Conservation (phyloP, 208 protist genomes). For the Trypanosomatidae sp. region DNA sequence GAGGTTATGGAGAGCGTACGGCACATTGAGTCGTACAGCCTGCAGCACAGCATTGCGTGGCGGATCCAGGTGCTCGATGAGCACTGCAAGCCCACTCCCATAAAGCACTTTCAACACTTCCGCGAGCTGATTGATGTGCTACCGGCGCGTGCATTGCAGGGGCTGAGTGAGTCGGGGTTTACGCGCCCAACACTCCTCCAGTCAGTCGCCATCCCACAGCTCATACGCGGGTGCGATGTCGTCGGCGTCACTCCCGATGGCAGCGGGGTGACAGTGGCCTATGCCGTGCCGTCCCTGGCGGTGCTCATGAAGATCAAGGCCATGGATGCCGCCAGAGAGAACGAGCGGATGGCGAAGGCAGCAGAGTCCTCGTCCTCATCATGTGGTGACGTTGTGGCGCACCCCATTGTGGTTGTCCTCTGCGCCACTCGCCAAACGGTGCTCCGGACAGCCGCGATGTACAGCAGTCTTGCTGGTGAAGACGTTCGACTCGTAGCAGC, state of each 20-base stretch:
- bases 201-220: slow-evolving; percentile 70
- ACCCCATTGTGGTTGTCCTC: slow-evolving; percentile 94
- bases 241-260: slow-evolving; percentile 95
- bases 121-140: slow-evolving; percentile 40
- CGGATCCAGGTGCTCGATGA: slow-evolving; percentile 66
- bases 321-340: background rate
- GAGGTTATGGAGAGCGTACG: slow-evolving; percentile 51
- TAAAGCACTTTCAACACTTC: slow-evolving; percentile 51
- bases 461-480: slow-evolving; percentile 54
- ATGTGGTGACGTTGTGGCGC: slow-evolving; percentile 15
- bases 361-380: background rate
- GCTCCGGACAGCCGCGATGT: slow-evolving; percentile 95
- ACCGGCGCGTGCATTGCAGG: slow-evolving; percentile 42
- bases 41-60: slow-evolving; percentile 36
- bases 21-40: slow-evolving; percentile 28
- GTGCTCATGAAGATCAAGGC: slow-evolving; percentile 23
- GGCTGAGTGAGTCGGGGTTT: slow-evolving; percentile 42
- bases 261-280: slow-evolving; percentile 96
- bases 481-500: slow-evolving; percentile 54
- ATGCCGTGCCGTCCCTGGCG: slow-evolving; percentile 92
- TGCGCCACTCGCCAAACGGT: slow-evolving; percentile 97
- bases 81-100: slow-evolving; percentile 26
- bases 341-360: background rate
- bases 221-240: slow-evolving; percentile 90
- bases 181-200: slow-evolving; percentile 81